These are phyloP conservation scores for Zygnema circumcarinatum DNA, from an alignment of 139 green algal species.

Conservation along the genomic window DNA sequence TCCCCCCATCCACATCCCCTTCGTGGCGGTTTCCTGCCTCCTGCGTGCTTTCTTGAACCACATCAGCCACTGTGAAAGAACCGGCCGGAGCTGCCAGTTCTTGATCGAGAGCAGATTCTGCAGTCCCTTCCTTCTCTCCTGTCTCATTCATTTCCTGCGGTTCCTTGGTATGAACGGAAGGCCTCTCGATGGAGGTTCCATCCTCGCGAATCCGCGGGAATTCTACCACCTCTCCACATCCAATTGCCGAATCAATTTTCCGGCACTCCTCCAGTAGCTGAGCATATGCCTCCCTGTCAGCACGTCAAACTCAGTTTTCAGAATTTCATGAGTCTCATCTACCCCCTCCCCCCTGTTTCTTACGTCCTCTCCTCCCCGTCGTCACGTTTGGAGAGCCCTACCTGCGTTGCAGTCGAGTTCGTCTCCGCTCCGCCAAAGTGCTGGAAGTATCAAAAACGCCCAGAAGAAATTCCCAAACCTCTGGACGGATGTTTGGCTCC, in stretches of 20 bases:
- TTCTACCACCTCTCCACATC: constrained; percentile 35
- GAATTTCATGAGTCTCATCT: too few species aligned
- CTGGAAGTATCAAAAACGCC: constrained; percentile 31
- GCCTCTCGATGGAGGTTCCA: background rate
- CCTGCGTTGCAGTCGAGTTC: constrained; percentile 24
- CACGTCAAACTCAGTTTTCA: too few species aligned
- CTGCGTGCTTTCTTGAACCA: too few species aligned
- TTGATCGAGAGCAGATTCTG: too few species aligned
- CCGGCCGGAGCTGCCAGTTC: too few species aligned
- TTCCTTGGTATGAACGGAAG: constrained; percentile 13
- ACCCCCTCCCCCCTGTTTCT: too few species aligned
- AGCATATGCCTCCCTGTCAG: constrained; percentile 38
- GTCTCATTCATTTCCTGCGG: constrained; percentile 9
- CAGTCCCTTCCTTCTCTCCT: background rate
- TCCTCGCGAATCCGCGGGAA: constrained; percentile 29
- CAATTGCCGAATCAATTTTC: constrained; percentile 33
- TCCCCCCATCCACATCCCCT: constrained; percentile 19
- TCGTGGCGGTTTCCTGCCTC: background rate
- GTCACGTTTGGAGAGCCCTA: too few species aligned
- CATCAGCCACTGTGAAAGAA: too few species aligned
- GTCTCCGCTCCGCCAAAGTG: constrained; percentile 32
- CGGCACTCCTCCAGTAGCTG: constrained; percentile 25
- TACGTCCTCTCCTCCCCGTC: too few species aligned
- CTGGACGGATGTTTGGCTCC: constrained; percentile 26
- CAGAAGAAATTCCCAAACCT: constrained; percentile 61